Percentiles rank a stretch among this genome's conserved stretches.
These are phyloP conservation scores for Agapanthus africanus DNA, from an alignment of 106 monocot species.

Conservation along the genomic window DNA sequence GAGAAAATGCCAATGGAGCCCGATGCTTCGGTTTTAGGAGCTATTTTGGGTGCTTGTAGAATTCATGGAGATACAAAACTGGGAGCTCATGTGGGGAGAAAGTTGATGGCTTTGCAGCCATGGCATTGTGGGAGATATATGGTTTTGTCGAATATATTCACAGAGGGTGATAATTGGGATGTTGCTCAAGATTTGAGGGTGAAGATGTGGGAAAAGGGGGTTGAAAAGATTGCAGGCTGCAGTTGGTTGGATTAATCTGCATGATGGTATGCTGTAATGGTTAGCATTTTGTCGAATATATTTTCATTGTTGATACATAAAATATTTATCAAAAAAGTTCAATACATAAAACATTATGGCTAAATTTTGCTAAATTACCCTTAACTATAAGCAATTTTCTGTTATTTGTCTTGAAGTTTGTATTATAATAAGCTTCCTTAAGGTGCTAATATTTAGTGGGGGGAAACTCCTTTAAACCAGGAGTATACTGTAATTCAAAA, in stretches of 20 bases:
- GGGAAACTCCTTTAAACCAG: no score
- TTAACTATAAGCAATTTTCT: no score
- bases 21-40: constrained; percentile 40
- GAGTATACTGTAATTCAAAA: no score
- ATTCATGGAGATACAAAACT: constrained; percentile 27
- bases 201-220: constrained; percentile 27
- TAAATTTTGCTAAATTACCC: no score
- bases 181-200: constrained; percentile 25
- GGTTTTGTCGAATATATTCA: constrained; percentile 41
- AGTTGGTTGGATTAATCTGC: constrained; percentile 26
- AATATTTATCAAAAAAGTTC: no score
- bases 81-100: constrained; percentile 15
- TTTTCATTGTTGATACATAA: no score
- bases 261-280: no score
- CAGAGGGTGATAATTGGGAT: constrained; percentile 39
- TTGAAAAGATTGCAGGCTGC: constrained; percentile 31
- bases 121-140: constrained; percentile 35
- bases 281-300: no score
- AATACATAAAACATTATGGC: no score
- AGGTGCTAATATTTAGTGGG: no score
- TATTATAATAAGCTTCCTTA: no score
- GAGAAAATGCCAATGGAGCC: constrained; percentile 39
- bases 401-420: no score
- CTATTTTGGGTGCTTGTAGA: constrained; percentile 47
- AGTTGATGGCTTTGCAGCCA: constrained; percentile 30